Evolutionary conservation across 1,139 yeast genomes (phyloP).

Genomic region (Tardiomyces digboiensis): DNA sequence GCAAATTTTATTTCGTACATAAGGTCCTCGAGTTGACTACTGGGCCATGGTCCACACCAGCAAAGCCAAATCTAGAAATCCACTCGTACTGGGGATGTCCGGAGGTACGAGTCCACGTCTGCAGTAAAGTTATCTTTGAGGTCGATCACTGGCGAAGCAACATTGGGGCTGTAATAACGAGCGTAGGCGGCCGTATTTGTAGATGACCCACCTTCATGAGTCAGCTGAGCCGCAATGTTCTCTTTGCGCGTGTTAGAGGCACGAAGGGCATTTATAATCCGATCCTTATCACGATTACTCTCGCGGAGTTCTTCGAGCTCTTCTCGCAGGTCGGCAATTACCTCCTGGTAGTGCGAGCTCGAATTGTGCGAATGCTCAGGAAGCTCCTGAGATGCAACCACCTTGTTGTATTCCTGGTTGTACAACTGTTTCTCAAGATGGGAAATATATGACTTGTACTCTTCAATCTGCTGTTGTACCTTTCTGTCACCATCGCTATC

Average conservation of each 20-base stretch:
- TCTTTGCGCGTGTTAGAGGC: constrained; percentile 21
- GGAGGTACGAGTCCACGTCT: not conserved
- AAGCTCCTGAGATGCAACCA: not conserved
- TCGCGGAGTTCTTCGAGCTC: constrained; percentile 60
- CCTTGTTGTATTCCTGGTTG: constrained; percentile 19
- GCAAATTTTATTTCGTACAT: no score
- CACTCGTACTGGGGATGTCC: not conserved
- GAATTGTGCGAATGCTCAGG: not conserved
- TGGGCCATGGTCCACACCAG: no score
- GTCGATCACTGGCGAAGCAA: not conserved
- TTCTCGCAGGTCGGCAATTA: constrained; percentile 53
- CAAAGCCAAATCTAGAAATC: no score
- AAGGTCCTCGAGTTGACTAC: no score
- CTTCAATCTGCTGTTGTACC: constrained; percentile 43
- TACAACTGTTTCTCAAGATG: constrained; percentile 54
- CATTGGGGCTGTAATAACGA: constrained; percentile 10
- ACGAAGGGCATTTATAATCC: constrained; percentile 59
- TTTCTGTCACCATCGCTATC: constrained; percentile 4
- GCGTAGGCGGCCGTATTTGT: constrained; percentile 11
- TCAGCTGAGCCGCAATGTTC: constrained; percentile 10
- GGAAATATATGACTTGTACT: constrained; percentile 49
- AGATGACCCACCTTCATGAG: constrained; percentile 1
- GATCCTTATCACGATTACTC: constrained; percentile 58
- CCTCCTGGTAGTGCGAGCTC: constrained; percentile 11
- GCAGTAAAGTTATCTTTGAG: not conserved